Base-by-base conservation (phyloP, 441 rosid species). In the Erysimum cheiri region DNA sequence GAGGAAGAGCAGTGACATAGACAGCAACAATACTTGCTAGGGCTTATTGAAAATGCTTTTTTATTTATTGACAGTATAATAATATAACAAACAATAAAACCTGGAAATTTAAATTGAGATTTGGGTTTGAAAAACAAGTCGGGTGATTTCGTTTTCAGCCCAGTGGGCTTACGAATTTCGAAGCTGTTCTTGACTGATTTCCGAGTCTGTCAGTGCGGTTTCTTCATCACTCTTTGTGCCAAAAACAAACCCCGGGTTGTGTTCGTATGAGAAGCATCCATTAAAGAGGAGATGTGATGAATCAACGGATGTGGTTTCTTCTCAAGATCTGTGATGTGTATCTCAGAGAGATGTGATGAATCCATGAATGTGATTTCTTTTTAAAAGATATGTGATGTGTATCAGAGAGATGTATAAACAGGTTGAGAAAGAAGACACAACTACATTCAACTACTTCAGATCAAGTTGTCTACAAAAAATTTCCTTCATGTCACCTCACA, bases 1-100 rank as follows among this genome's bases (percentile, higher is more conserved):
- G 7, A 67, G 29, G 17, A 72, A 72, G 69, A 36, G 26, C 37
- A 76, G 54, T 65, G 64, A 70, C 79, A 76, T 76, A 70, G 67
- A 75, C 75, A 3, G 55, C 52, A 37, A n/a, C 1, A 1, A 57
- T 46, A 37, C 7, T 17, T 49, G 47, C 62, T 58, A 64, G 67
- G 74, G 71, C 63, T 49, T 26, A 68, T 19, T 61, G 53, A 41
- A 31, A 12, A 1, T 31, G 10, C 4, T 8, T 39, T 33, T 49
- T 41, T 43, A 53, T 40, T 55, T 67, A 31, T 44, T 62, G n/a
- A 24, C 59, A 12, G 33, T 12, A 53, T 6, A 66, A 4, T 4
- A 26, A 24, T n/a, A n/a, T n/a, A n/a, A 64, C 22, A 63, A 11
- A 5, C 1, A 63, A 48, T 0, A 4, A 13, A 47, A 19, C 3